Base-by-base conservation (phyloP, 306 rosid genomes). In the Vigna mungo region DNA sequence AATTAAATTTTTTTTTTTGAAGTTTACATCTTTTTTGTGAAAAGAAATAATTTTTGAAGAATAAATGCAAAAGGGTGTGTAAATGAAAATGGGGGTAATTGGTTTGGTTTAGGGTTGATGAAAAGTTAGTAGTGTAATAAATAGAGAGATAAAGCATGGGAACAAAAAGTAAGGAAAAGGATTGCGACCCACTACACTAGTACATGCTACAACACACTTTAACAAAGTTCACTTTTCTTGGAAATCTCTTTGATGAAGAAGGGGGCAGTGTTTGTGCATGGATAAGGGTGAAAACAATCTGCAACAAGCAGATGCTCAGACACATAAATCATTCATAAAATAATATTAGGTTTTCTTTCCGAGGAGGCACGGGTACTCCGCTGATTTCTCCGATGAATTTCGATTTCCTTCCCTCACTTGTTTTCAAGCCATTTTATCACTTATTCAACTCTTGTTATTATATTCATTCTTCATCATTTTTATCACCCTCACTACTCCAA, bases 321-420 rank as follows among this genome's bases (percentile, higher is more conserved):
- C 68, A 58, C 54, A 58, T 5, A 44, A 11, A 44, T 44, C 1
- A 44, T 44, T 70, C 14, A 70, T 75, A 37, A 47, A 70, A 27
- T 64, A 46, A 47, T 54, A 9, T 27, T 48, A 0, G 79, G 83
- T 67, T 67, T 76, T 82, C 61, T 88, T 88, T 84, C 94, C 92
- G 51, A 90, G 92, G 72, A 86, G 94, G 91, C 98, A 93, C 98
- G 96, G 96, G 91, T 68, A 89, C 86, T 89, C 97, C 94, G 94
- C 94, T 90, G 89, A 90, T 93, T 87, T 90, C 93, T 93, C 96
- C 97, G 13, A 93, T 81, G 88, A 78, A 86, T 77, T 81, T 59
- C 39, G 65, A 8, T 59, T 59, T 23, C 7, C 9, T 12, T 14
- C 4, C 39, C n/a, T 49, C 76, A 81, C 83, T 80, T 75, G 44